Conservation (phyloP, 257 asterid genomes). For the Nicotiana sylvestris region DNA sequence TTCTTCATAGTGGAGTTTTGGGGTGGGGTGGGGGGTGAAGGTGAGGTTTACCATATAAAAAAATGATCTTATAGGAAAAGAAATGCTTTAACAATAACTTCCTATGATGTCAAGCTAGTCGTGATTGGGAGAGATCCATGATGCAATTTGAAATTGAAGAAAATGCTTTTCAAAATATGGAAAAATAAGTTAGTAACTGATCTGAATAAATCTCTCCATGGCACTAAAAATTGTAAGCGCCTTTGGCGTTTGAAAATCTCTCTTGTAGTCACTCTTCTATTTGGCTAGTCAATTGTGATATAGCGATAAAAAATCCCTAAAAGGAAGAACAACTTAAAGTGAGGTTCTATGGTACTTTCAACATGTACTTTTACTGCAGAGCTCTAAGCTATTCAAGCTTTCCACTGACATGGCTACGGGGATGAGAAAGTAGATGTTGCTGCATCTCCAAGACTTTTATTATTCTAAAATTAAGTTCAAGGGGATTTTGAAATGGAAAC, state of each 20-base stretch:
- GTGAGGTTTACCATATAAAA: neutral
- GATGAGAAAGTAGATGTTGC: neutral
- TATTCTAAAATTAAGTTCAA: no score
- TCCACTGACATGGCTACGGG: neutral
- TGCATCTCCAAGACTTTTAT: neutral
- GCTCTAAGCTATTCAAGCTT: neutral
- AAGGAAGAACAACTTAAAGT: no score
- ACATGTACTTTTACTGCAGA: slow-evolving; percentile 35
- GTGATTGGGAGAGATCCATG: neutral
- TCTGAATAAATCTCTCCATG: neutral
- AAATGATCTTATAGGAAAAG: neutral
- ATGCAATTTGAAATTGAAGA: neutral
- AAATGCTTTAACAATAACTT: neutral
- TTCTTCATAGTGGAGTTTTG: neutral
- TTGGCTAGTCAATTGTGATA: neutral
- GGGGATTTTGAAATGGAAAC: neutral
- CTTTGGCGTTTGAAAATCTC: neutral
- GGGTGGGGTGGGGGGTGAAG: neutral
- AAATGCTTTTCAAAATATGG: neutral
- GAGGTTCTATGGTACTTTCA: slow-evolving; percentile 83
- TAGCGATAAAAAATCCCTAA: neutral
- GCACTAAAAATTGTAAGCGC: neutral
- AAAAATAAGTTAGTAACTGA: neutral
- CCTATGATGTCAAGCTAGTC: neutral
- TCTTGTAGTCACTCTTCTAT: neutral